Percentiles rank a stretch among this genome's conserved stretches.
These are phyloP conservation scores for Saccharomycopsis sp. DNA, from an alignment of 805 yeast genomes.

Conservation along the genomic window DNA sequence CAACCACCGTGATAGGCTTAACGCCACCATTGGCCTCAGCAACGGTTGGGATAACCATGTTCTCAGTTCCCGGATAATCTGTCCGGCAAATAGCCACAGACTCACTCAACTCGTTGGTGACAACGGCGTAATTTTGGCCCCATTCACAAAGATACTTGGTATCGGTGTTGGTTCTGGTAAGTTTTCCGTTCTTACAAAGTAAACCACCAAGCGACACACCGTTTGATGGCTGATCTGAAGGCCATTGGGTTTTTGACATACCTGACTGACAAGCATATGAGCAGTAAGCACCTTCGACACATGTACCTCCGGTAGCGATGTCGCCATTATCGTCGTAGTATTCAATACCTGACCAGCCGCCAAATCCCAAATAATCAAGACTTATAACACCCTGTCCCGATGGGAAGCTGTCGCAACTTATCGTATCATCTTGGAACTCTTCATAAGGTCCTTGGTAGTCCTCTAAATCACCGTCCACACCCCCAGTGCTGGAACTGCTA, in stretches of 20 bases:
- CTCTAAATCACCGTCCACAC: constrained; percentile 46
- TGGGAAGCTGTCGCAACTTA: constrained; percentile 64
- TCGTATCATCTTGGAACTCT: constrained; percentile 62
- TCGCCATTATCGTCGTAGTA: constrained; percentile 58
- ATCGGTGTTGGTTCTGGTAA: constrained; percentile 52
- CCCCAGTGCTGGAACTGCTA: constrained; percentile 30
- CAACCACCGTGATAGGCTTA: constrained; percentile 52
- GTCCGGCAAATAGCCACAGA: constrained; percentile 67
- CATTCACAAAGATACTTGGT: constrained; percentile 54
- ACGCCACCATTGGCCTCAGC: constrained; percentile 44
- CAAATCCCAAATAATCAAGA: constrained; percentile 47
- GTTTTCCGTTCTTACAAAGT: constrained; percentile 52
- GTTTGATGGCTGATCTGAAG: constrained; percentile 53
- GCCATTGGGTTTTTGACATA: constrained; percentile 81
- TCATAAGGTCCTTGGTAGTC: constrained; percentile 42
- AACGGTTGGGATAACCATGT: constrained; percentile 69
- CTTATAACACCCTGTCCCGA: constrained; percentile 67
- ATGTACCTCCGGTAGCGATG: constrained; percentile 45
- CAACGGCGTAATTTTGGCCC: constrained; percentile 51
- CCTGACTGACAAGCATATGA: constrained; percentile 76
- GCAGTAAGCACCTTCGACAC: constrained; percentile 65
- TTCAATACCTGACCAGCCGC: constrained; percentile 40
- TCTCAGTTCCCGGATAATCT: constrained; percentile 78
- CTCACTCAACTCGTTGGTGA: constrained; percentile 39
- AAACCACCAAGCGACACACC: constrained; percentile 74